A percentile compares a stretch with the other conserved stretches of the same genome.
Conservation (phyloP, 129 eudicot species). For the Oenanthe sinensis region DNA sequence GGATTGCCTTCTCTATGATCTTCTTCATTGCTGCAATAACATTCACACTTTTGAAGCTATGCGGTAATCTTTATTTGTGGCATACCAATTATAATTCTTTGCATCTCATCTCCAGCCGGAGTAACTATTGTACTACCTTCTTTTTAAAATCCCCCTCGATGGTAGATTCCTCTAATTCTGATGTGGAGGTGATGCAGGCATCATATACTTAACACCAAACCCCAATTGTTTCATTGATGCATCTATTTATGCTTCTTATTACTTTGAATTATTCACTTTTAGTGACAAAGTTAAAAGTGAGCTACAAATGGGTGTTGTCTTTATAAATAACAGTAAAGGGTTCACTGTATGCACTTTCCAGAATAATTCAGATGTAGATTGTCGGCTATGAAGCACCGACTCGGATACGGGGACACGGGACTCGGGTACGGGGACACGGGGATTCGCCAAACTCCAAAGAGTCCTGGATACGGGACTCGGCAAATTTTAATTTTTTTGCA, state of each 20-base stretch:
- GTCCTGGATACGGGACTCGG: no score
- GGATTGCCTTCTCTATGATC: constrained; percentile 93
- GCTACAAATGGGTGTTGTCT: background rate
- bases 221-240: background rate
- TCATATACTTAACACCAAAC: background rate
- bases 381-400: no score
- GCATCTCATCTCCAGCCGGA: background rate
- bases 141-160: background rate
- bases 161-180: background rate
- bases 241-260: background rate
- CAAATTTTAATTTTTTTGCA: no score
- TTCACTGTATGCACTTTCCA: background rate
- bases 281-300: background rate
- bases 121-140: background rate
- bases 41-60: constrained; percentile 75
- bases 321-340: background rate
- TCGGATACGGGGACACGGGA: no score
- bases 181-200: background rate
- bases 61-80: constrained; percentile 40
- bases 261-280: background rate
- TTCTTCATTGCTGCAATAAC: constrained; percentile 86
- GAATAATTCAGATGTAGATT: background rate
- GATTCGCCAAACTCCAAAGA: no score
- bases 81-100: constrained; percentile 1
- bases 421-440: no score